Percentiles rank a stretch among this genome's conserved stretches.
Evolutionary conservation across 345 rosid species (phyloP).

Genomic region (Hibiscus trionum): DNA sequence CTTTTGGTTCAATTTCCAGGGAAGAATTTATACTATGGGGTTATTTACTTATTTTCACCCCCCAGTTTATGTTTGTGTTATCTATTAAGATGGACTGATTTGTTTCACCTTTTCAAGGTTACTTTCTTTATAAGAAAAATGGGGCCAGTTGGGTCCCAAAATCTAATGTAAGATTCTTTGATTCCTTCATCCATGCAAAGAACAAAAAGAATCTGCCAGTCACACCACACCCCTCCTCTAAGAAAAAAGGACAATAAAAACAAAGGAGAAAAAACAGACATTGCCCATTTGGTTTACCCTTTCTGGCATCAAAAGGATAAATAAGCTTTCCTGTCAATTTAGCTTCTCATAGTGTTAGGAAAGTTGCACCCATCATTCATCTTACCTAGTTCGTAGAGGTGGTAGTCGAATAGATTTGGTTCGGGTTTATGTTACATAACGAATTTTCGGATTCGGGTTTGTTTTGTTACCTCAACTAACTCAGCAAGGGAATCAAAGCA

Average conservation of each 20-base stretch:
- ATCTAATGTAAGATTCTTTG: constrained; percentile 65
- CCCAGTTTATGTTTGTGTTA: constrained; percentile 3
- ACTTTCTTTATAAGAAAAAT: constrained; percentile 22
- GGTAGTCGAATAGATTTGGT: background rate
- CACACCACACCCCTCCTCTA: constrained; percentile 27
- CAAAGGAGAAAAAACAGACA: constrained; percentile 7
- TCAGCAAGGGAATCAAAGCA: constrained; percentile 39
- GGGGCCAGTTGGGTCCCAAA: constrained; percentile 15
- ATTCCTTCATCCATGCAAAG: constrained; percentile 59
- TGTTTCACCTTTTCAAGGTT: constrained; percentile 33
- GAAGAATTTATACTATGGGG: background rate
- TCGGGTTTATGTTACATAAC: background rate
- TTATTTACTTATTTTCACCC: background rate
- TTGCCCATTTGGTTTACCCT: constrained; percentile 25
- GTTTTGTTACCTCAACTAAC: background rate
- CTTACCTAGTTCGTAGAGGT: constrained; percentile 22
- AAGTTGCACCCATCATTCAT: constrained; percentile 38
- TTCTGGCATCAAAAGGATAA: constrained; percentile 33
- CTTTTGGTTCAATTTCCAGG: constrained; percentile 17
- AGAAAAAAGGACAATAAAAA: constrained; percentile 2
- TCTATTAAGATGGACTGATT: constrained; percentile 17
- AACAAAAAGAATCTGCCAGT: constrained; percentile 80
- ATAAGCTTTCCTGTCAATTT: constrained; percentile 17
- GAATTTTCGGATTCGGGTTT: background rate
- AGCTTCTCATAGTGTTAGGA: constrained; percentile 22